Base-by-base conservation (phyloP, 2,329 filamentous ascomycete genomes). In the Daldinia sp. region DNA sequence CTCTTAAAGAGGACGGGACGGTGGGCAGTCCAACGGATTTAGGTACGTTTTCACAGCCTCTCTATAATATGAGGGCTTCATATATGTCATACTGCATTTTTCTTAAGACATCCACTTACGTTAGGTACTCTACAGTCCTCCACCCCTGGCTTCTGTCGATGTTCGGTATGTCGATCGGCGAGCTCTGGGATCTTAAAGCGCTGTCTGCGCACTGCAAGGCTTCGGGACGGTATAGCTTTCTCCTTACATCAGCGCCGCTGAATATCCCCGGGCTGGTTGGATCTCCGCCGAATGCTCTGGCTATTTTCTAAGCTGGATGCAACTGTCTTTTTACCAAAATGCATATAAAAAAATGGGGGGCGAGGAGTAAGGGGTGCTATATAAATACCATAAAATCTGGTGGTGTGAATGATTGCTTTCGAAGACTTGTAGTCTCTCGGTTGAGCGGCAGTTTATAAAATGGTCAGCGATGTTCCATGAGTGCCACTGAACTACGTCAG, bases 241-340 rank as follows among this genome's bases (percentile, higher is more conserved):
- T 92, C 79, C 82, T 91, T 26, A 87, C 86, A 0, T 89, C 87
- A 68, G 82, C 82, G 13, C 88, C 89, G 0, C 78, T 89, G 37
- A 90, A 90, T 74, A 84, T 87, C 50, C 84, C 84, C 5, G 85
- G 87, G 2, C 75, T 85, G 1, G 78, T 87, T 1, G 82, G 79
- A 1, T 85, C 82, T 30, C 85, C 84, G 26, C 82, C 83, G 37
- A 86, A 85, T 68, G 83, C 82, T 1, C 48, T 86, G 10, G 84
- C 84, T 2, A 80, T 87, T 6, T 82, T 85, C 41, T 84, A 71
- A 60, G 37, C n/a, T 18, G 2, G 9, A 37, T 37, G 6, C 4
- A 20, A 20, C 1, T 5, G 26, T 1, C 28, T 2, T n/a, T 5
- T 26, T 3, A 6, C 2, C 7, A 6, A 15, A n/a, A 41, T 53